Conservation (phyloP, 2,329 filamentous ascomycete genomes). For the Grosmannia clavigera region DNA sequence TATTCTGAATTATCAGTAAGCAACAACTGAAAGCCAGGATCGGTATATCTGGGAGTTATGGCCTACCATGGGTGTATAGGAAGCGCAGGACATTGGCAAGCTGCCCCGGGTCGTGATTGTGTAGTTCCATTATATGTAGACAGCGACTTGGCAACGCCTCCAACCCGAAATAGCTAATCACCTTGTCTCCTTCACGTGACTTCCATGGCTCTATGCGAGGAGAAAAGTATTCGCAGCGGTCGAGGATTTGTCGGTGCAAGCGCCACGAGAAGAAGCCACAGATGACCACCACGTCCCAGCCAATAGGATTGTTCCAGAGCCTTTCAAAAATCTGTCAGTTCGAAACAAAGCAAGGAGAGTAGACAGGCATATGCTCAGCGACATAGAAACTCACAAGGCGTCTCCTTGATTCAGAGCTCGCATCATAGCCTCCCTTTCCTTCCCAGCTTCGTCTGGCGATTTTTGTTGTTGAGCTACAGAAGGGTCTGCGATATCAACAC, state of each 20-base stretch:
- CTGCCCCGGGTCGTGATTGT: constrained; percentile 9
- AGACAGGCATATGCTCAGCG: not conserved
- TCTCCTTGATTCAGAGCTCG: not conserved
- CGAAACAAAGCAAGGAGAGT: not conserved
- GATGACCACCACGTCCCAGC: constrained; percentile 7
- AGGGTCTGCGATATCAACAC: not conserved
- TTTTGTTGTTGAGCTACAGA: not conserved
- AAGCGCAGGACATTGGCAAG: constrained; percentile 15
- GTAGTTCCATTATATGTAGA: constrained; percentile 4
- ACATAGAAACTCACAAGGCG: not conserved
- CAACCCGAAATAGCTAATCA: not conserved
- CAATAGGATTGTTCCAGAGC: not conserved
- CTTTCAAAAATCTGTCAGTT: not conserved
- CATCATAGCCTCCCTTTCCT: not conserved
- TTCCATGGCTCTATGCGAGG: not conserved
- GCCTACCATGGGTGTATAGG: constrained; percentile 17
- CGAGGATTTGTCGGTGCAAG: constrained; percentile 8
- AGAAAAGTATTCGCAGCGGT: constrained; percentile 5
- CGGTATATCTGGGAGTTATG: too few relatives aligned
- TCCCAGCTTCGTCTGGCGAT: not conserved
- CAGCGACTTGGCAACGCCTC: not conserved
- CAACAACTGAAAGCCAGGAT: too few relatives aligned
- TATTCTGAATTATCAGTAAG: constrained; percentile 6
- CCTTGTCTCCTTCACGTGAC: not conserved
- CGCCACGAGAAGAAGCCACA: constrained; percentile 5